These are phyloP conservation scores for Phytophthora uliginosa DNA, from an alignment of 352 stramenopile genomes.

Conservation along the genomic window DNA sequence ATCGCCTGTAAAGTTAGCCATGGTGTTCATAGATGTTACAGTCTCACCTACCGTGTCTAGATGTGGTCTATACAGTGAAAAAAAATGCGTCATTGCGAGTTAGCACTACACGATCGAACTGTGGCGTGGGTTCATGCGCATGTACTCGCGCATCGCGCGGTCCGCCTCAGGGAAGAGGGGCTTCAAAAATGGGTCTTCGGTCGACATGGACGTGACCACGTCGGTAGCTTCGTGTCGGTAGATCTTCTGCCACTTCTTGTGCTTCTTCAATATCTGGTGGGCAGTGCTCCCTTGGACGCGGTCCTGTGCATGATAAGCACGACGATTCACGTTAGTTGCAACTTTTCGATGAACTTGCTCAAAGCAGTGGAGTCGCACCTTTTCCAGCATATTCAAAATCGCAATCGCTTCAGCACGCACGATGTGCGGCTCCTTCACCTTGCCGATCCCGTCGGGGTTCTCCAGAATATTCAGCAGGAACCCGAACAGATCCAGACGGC, in stretches of 20 bases:
- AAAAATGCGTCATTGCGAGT: constrained; percentile 1
- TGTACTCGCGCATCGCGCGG: constrained; percentile 64
- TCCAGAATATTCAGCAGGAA: constrained; percentile 86
- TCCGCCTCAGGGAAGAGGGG: constrained; percentile 68
- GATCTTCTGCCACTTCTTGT: constrained; percentile 92
- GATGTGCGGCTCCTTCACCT: constrained; percentile 69
- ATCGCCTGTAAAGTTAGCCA: not conserved
- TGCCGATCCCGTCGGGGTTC: constrained; percentile 59
- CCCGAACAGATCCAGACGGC: constrained; percentile 72
- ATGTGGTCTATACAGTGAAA: not conserved
- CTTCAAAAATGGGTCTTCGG: constrained; percentile 81
- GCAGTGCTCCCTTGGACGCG: constrained; percentile 73
- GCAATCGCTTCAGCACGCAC: constrained; percentile 79
- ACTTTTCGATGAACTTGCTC: not conserved
- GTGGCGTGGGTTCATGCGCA: constrained; percentile 40
- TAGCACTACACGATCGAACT: constrained; percentile 30
- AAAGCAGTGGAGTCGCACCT: constrained; percentile 38
- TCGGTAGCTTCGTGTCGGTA: constrained; percentile 67
- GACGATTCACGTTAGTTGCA: constrained; percentile 11
- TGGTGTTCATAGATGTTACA: not conserved
- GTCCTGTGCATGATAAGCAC: constrained; percentile 41
- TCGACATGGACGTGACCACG: constrained; percentile 49
- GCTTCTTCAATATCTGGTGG: constrained; percentile 87
- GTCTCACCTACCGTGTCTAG: not conserved
- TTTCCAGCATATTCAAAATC: constrained; percentile 84